Conservation (phyloP, 768 basidiomycete genomes). For the Mycena galericulata region DNA sequence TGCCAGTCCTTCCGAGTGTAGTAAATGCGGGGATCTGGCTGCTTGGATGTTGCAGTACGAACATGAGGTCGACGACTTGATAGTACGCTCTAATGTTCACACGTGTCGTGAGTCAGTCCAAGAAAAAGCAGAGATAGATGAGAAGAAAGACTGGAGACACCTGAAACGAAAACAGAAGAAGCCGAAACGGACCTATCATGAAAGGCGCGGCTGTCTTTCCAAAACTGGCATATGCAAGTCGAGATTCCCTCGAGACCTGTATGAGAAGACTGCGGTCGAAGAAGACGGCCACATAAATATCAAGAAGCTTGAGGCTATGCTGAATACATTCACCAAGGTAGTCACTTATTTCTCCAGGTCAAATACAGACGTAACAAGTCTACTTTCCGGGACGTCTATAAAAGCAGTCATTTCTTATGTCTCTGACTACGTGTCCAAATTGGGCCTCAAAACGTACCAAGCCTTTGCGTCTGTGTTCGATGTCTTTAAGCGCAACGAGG, state of each 20-base stretch:
- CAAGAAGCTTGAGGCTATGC: neutral
- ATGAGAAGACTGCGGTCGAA: neutral
- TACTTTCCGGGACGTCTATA: slow-evolving; percentile 29
- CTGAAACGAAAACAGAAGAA: too few relatives aligned
- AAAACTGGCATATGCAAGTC: neutral
- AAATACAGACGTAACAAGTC: slow-evolving; percentile 14
- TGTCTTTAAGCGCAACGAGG: neutral
- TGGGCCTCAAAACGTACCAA: slow-evolving; percentile 19
- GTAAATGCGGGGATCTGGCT: too few relatives aligned
- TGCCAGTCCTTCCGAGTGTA: too few relatives aligned
- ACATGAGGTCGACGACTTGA: too few relatives aligned
- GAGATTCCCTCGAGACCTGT: neutral
- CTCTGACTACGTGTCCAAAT: slow-evolving; percentile 34
- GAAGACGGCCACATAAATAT: neutral
- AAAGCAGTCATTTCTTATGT: slow-evolving; percentile 32
- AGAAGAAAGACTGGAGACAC: too few relatives aligned
- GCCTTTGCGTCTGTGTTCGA: slow-evolving; percentile 11
- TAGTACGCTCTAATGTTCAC: too few relatives aligned
- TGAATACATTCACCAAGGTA: neutral
- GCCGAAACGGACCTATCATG: too few relatives aligned
- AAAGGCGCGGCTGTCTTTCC: too few relatives aligned
- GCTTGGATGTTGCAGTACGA: too few relatives aligned
- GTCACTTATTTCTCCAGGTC: neutral
- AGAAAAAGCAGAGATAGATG: too few relatives aligned
- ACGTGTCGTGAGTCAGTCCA: too few relatives aligned